Evolutionary conservation across 192 early-diverging fungal species (phyloP).

Genomic region (Chytriomyces hyalinus): DNA sequence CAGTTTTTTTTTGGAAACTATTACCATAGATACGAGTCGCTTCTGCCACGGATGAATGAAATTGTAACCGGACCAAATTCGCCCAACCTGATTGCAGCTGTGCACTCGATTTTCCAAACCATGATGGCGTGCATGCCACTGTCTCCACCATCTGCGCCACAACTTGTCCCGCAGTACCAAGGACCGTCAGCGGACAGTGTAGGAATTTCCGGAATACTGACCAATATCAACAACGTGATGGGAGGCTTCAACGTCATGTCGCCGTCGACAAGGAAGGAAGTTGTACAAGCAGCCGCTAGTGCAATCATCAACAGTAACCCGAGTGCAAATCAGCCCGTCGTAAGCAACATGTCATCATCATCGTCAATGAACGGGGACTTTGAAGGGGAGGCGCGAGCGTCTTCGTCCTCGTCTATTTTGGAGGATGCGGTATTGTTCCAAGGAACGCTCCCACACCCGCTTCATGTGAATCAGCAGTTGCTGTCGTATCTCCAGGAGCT

Average conservation of each 20-base stretch:
- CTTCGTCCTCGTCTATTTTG: not conserved
- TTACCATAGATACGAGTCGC: conserved; percentile 64
- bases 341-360: conserved; percentile 2
- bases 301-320: not conserved
- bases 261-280: not conserved
- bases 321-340: not conserved
- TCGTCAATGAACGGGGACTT: conserved; percentile 5
- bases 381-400: not conserved
- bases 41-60: conserved; percentile 76
- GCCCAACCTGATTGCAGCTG: conserved; percentile 67
- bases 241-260: conserved; percentile 14
- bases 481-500: conserved; percentile 19
- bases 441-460: conserved; percentile 1
- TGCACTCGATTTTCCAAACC: conserved; percentile 75
- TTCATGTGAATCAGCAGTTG: conserved; percentile 18
- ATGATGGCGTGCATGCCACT: conserved; percentile 52
- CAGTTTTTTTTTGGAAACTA: conserved; percentile 24
- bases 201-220: conserved; percentile 6
- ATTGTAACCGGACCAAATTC: conserved; percentile 69
- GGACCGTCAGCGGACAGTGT: not conserved
- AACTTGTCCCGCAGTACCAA: not conserved
- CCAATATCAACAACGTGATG: conserved; percentile 32
- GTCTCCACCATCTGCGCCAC: conserved; percentile 15
- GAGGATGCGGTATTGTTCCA: not conserved
- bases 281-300: not conserved